Evolutionary conservation across 2,329 filamentous ascomycete species (phyloP), one percentile per base, ranked within the genome.

Genomic region (Beauveria pseudobassiana): DNA sequence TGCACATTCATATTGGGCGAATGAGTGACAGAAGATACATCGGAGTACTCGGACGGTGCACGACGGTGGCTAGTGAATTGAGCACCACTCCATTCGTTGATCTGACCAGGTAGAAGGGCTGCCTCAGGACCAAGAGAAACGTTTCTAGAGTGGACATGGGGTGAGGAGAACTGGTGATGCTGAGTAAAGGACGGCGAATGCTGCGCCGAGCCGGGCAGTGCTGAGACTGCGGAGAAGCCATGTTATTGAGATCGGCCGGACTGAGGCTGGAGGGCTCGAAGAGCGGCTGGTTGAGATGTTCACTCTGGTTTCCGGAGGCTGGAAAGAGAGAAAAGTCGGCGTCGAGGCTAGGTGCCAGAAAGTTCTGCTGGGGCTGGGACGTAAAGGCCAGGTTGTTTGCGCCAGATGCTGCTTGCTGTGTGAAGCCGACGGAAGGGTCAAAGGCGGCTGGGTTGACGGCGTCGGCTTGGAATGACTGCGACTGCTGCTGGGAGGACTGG

Each of bases 1-100:
- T 89, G 82, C 67, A 88, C 88, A 30, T 83, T 83, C 62, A 96
- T 76, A 70, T 91, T 91, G 3, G 93, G 93, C 20, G 93, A 97
- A 26, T 87, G 89, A 24, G 90, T 87, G 18, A 87, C 90, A 20
- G 91, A 96, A 5, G 88, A 96, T 6, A 96, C 87, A 67, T 97
- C 93, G 3, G 92, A 96, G 69, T 88, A 91, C 68, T 97, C 93
- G n/a, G 93, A 97, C 1, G 91, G 90, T 43, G 85, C 87, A 69
- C 93, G 86, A 67, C 92, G 84, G 72, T 97, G 93, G n/a, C 84
- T 81, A 66, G 90, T 88, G 70, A 96, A 97, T 63, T 84, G 81
- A 16, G 78, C 74, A 61, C 80, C 78, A 48, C 67, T 78, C 82
- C 82, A 86, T 63, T 85, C 82, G 59, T 67, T 68, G 53, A 80